These are phyloP conservation scores for Aristolochia contorta DNA, from an alignment of 164 flowering plant species.

Conservation along the genomic window DNA sequence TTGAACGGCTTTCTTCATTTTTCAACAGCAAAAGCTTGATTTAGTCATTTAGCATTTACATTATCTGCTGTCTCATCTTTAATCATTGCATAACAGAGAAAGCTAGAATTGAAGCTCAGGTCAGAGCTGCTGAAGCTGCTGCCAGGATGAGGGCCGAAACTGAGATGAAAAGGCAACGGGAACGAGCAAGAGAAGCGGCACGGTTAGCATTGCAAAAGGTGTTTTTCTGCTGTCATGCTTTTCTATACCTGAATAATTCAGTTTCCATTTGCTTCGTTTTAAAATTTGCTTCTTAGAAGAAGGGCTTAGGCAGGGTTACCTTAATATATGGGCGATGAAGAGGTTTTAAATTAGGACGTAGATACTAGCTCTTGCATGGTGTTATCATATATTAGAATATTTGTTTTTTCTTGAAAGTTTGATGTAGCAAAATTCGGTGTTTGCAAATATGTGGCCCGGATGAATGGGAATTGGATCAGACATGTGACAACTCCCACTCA, in stretches of 20 bases:
- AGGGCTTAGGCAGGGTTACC: not conserved
- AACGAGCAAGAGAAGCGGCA: slow-evolving; percentile 71
- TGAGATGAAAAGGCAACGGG: slow-evolving; percentile 40
- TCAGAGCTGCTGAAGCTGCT: slow-evolving; percentile 60
- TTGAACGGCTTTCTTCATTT: no score
- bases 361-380: not conserved
- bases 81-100: slow-evolving; percentile 31
- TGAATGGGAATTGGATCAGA: no score
- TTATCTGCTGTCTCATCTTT: not conserved
- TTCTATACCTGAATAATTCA: not conserved
- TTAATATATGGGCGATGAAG: not conserved
- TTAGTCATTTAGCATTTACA: not conserved
- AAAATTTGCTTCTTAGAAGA: not conserved
- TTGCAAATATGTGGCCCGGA: no score
- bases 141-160: slow-evolving; percentile 31
- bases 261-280: not conserved
- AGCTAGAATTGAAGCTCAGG: slow-evolving; percentile 54
- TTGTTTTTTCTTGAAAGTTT: no score
- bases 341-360: not conserved
- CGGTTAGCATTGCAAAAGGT: slow-evolving; percentile 63
- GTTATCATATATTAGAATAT: no score
- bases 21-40: not conserved
- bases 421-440: no score
- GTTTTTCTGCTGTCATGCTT: not conserved
- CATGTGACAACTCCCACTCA: no score